Conservation (phyloP, 2,329 filamentous ascomycete genomes). For the Dothiorella sarmentorum region DNA sequence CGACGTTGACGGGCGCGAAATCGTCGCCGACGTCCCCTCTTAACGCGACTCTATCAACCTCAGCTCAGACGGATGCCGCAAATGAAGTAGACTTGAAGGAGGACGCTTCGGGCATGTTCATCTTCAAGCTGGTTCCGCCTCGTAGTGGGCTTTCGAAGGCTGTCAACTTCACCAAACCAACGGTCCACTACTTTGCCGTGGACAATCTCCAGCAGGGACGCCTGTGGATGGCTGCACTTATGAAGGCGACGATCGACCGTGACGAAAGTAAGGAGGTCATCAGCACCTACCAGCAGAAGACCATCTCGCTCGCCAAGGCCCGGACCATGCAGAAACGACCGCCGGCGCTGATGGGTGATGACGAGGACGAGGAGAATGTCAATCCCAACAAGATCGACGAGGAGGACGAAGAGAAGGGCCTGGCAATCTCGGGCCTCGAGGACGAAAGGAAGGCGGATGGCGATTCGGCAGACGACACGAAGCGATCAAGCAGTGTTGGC, state of each 20-base stretch:
- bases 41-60: slow-evolving; percentile 37
- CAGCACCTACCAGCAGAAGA: slow-evolving; percentile 95
- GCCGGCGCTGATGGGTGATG: slow-evolving; percentile 72
- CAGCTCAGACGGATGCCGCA: slow-evolving; percentile 37
- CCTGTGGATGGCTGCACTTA: slow-evolving; percentile 95
- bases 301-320: slow-evolving; percentile 87
- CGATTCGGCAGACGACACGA: background rate
- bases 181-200: slow-evolving; percentile 95
- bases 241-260: slow-evolving; percentile 98
- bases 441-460: slow-evolving; percentile 20
- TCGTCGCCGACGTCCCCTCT: slow-evolving; percentile 59
- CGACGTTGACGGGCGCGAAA: slow-evolving; percentile 84
- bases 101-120: slow-evolving; percentile 71
- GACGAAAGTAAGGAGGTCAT: slow-evolving; percentile 75
- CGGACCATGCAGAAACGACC: slow-evolving; percentile 83
- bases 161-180: slow-evolving; percentile 96
- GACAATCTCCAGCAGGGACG: slow-evolving; percentile 84
- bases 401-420: slow-evolving; percentile 36
- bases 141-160: slow-evolving; percentile 81
- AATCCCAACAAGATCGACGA: slow-evolving; percentile 29
- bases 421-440: slow-evolving; percentile 37
- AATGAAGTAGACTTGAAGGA: slow-evolving; percentile 38
- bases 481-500: slow-evolving; percentile 5
- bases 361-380: slow-evolving; percentile 31
- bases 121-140: slow-evolving; percentile 95